Percentiles rank a stretch among this genome's conserved stretches.
Evolutionary conservation across 768 basidiomycete genomes (phyloP).

Genomic region (Paxillus involutus): DNA sequence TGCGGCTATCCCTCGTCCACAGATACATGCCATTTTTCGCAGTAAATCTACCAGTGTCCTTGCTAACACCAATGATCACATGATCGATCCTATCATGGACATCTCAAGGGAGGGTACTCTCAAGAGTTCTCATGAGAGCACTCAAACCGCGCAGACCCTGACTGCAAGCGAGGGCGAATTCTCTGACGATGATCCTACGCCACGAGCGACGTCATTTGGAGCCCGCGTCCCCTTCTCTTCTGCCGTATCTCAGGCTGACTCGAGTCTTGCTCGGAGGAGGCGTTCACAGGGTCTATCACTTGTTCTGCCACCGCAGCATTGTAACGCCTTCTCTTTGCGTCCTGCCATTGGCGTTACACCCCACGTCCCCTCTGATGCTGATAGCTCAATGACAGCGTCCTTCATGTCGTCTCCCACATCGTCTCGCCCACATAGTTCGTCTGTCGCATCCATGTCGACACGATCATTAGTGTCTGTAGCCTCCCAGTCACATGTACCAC

Average conservation of each 20-base stretch:
- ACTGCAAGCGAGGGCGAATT: conserved; percentile 1
- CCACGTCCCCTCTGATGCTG: conserved; percentile 22
- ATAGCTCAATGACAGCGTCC: conserved; percentile 3
- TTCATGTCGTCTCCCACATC: conserved; percentile 16
- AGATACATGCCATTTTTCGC: conserved; percentile 7
- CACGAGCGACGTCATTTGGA: conserved; percentile 20
- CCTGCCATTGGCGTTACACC: conserved; percentile 23
- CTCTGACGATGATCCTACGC: conserved; percentile 26
- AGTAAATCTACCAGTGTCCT: conserved; percentile 5
- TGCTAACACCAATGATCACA: neutral
- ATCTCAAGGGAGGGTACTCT: neutral
- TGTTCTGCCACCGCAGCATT: conserved; percentile 9
- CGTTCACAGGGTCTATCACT: conserved; percentile 16
- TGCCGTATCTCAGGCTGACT: neutral
- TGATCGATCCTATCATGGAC: neutral
- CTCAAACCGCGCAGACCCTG: conserved; percentile 7
- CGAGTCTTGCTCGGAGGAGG: neutral
- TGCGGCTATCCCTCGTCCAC: neutral
- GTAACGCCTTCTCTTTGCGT: conserved; percentile 4
- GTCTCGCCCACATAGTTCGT: conserved; percentile 1
- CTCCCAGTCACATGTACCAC: neutral
- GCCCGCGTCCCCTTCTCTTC: neutral
- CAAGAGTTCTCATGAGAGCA: conserved; percentile 2
- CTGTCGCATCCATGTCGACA: neutral
- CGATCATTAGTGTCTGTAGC: neutral